These are phyloP conservation scores for Heimioporus sp. DNA, from an alignment of 768 basidiomycete genomes.

Conservation along the genomic window DNA sequence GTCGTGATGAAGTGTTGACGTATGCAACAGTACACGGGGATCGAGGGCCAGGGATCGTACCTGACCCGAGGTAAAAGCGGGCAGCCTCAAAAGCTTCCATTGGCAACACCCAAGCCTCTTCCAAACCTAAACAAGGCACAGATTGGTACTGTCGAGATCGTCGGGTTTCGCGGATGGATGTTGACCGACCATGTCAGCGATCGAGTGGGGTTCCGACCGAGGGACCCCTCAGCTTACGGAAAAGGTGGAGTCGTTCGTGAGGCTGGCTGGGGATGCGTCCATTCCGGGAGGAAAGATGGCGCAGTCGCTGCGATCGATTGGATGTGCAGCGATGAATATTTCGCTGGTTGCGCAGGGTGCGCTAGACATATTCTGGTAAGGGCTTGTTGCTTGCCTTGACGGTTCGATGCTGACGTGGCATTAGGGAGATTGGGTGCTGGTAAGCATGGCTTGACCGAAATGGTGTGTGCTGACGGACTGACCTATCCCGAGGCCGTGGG, in stretches of 20 bases:
- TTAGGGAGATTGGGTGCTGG: constrained; percentile 81
- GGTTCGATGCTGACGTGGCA: not conserved
- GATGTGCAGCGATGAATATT: constrained; percentile 83
- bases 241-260: constrained; percentile 67
- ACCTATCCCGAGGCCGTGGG: constrained; percentile 60
- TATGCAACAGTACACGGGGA: constrained; percentile 62
- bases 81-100: constrained; percentile 59
- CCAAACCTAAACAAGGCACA: constrained; percentile 68
- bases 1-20: not conserved
- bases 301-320: constrained; percentile 79
- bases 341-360: constrained; percentile 86
- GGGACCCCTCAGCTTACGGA: constrained; percentile 46
- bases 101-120: constrained; percentile 61
- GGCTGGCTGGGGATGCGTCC: constrained; percentile 69
- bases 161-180: not conserved
- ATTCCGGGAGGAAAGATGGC: constrained; percentile 78
- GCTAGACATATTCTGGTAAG: constrained; percentile 84
- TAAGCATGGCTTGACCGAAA: constrained; percentile 25
- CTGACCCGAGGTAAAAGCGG: constrained; percentile 48
- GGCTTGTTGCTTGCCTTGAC: not conserved
- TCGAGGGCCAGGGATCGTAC: constrained; percentile 78
- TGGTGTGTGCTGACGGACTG: not conserved
- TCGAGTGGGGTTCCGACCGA: constrained; percentile 91
- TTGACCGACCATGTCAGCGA: constrained; percentile 39
- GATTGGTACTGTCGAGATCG: constrained; percentile 43